phyloP scores from a whole-genome alignment of 495 filamentous ascomycete species.

The Cladorrhinum samala region DNA sequence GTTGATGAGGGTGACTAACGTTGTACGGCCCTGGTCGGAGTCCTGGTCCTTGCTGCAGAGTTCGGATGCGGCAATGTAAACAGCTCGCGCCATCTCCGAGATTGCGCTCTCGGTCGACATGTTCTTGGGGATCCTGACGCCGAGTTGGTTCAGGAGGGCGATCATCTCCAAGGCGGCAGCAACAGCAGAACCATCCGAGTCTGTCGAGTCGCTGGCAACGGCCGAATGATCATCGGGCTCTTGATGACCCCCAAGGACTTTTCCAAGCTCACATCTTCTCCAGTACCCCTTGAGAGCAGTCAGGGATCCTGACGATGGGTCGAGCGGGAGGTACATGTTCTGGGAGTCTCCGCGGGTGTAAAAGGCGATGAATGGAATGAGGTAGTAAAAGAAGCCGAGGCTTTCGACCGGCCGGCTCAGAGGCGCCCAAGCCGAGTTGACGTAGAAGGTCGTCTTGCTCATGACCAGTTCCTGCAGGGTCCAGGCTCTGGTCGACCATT shows the following conservation, averaged over 20 bases:
- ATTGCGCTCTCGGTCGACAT: constrained; percentile 27
- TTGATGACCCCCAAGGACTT: background rate
- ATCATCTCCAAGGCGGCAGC: constrained; percentile 24
- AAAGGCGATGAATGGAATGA: constrained; percentile 30
- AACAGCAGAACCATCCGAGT: background rate
- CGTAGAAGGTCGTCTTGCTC: constrained; percentile 42
- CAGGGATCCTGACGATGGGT: background rate
- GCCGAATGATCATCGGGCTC: no score
- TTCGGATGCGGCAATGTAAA: constrained; percentile 23
- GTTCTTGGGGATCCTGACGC: constrained; percentile 25
- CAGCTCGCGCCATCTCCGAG: constrained; percentile 25
- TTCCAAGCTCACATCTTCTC: no score
- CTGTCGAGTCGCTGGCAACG: background rate
- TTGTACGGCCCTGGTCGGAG: no score
- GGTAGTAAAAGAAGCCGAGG: constrained; percentile 36
- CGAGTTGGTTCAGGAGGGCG: constrained; percentile 24
- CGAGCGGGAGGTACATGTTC: constrained; percentile 9
- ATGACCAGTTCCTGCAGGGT: constrained; percentile 46
- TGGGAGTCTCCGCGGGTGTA: constrained; percentile 24
- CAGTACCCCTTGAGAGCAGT: background rate
- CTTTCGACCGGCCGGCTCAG: constrained; percentile 32
- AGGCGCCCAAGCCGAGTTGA: constrained; percentile 34
- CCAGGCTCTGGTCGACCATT: constrained; percentile 42
- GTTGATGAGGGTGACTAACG: no score
- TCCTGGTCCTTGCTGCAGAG: constrained; percentile 1